These are phyloP conservation scores for Penicillium riverlandense DNA, from an alignment of 495 filamentous ascomycete genomes.

Conservation along the genomic window DNA sequence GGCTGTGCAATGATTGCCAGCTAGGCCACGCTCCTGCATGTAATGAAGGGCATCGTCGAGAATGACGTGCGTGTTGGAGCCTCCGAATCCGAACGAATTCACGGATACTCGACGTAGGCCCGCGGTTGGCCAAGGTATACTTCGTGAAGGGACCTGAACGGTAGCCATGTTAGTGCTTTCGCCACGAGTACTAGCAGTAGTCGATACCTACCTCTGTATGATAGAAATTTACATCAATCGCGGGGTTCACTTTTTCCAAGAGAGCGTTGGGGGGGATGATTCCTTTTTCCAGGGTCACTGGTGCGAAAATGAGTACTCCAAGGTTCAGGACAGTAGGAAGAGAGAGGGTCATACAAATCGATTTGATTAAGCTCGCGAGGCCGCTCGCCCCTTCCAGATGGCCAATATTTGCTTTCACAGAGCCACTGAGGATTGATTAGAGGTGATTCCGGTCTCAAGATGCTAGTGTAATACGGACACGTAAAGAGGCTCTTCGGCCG, in stretches of 20 bases:
- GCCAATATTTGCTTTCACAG: slow-evolving; percentile 44
- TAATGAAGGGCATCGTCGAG: slow-evolving; percentile 23
- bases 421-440: slow-evolving; percentile 14
- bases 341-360: slow-evolving; percentile 10
- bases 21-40: slow-evolving; percentile 1
- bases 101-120: slow-evolving; percentile 20
- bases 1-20: slow-evolving; percentile 9
- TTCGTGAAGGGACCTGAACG: slow-evolving; percentile 5
- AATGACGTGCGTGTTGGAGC: slow-evolving; percentile 26
- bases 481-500: background rate
- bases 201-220: slow-evolving; percentile 9
- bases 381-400: slow-evolving; percentile 47
- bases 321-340: background rate
- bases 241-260: slow-evolving; percentile 39
- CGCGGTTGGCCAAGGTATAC: slow-evolving; percentile 7
- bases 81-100: slow-evolving; percentile 29
- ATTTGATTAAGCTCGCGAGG: slow-evolving; percentile 50
- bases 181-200: background rate
- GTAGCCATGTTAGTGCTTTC: background rate
- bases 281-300: slow-evolving; percentile 36
- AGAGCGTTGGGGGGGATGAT: slow-evolving; percentile 44
- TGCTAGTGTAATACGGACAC: background rate
- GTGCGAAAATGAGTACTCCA: background rate
- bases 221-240: slow-evolving; percentile 11
- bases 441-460: background rate